These are phyloP conservation scores for Auricularia heimuer DNA, from an alignment of 768 basidiomycete genomes.

Conservation along the genomic window DNA sequence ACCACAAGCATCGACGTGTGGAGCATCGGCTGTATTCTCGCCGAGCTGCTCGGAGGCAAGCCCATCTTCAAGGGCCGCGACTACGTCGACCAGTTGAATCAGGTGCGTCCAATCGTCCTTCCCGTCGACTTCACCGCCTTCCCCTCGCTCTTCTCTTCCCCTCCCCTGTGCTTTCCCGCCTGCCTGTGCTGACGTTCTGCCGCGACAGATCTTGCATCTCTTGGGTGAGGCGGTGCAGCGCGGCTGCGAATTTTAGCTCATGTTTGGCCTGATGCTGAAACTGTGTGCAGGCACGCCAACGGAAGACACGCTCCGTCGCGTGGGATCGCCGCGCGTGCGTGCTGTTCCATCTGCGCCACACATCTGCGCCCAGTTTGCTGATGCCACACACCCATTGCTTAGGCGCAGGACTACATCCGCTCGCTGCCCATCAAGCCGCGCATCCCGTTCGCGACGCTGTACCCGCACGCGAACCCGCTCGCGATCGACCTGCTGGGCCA, in stretches of 20 bases:
- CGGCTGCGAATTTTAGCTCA: not conserved
- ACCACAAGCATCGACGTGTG: constrained; percentile 91
- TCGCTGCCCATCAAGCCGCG: constrained; percentile 95
- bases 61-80: constrained; percentile 97
- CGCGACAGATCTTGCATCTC: constrained; percentile 71
- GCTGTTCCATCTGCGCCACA: not conserved
- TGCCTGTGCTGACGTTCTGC: not conserved
- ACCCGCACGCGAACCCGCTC: constrained; percentile 87
- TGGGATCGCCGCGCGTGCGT: constrained; percentile 86
- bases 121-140: too few relatives aligned
- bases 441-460: constrained; percentile 83
- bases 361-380: not conserved
- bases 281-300: constrained; percentile 52
- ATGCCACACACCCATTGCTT: not conserved
- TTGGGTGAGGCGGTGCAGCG: constrained; percentile 41
- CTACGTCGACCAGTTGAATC: constrained; percentile 97
- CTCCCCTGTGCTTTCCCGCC: not conserved
- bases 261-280: not conserved
- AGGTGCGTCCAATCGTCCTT: constrained; percentile 19
- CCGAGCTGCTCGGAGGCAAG: constrained; percentile 85
- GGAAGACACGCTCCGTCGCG: constrained; percentile 90
- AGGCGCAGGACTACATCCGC: constrained; percentile 98
- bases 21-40: constrained; percentile 93
- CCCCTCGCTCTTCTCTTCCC: too few relatives aligned
- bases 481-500: constrained; percentile 88